Evolutionary conservation across 169 alveolate genomes (phyloP), one percentile per base, ranked within the genome.

Genomic region (Plasmodium knowlesi): DNA sequence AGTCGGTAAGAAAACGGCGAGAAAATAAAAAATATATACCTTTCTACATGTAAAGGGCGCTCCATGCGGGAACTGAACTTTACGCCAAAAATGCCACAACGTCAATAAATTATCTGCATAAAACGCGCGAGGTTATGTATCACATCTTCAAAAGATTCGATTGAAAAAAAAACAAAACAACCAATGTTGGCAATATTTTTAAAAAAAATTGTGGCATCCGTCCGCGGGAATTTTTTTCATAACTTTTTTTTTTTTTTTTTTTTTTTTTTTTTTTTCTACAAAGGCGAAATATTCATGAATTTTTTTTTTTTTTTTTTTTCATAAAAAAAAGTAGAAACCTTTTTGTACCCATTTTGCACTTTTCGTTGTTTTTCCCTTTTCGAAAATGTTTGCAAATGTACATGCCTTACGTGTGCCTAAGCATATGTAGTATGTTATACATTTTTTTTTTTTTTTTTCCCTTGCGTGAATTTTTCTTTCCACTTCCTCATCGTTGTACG

Each of bases 401-500:
- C 80, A 71, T 30, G 39, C 80, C 37, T 71, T 71, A 71, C 80
- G 41, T 30, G 41, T 71, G 41, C 80, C 37, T 2, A 10, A 71
- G 30, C 37, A 67, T 67, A 67, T 74, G 25, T 74, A 74, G 5
- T 32, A 34, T 74, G 5, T 74, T 74, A 34, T 74, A 34, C 22
- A 0, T 74, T 19, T 74, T 74, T 74, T 74, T 32, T 74, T 5
- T 30, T 25, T 73, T 73, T 22, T n/a, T n/a, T n/a, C n/a, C n/a
- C n/a, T n/a, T 74, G 83, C 61, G 61, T 67, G 76, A 19, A 25
- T 67, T 67, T 67, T 67, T 67, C 76, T 67, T 25, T n/a, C 76
- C 76, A 2, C 76, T n/a, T n/a, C n/a, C n/a, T n/a, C 76, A 67
- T 67, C 37, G 76, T 67, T 67, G 76, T 67, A 10, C n/a, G n/a